Evolutionary conservation across 768 basidiomycete species (phyloP), one percentile per base, ranked within the genome.

Genomic region (Boletus subcaerulescens): DNA sequence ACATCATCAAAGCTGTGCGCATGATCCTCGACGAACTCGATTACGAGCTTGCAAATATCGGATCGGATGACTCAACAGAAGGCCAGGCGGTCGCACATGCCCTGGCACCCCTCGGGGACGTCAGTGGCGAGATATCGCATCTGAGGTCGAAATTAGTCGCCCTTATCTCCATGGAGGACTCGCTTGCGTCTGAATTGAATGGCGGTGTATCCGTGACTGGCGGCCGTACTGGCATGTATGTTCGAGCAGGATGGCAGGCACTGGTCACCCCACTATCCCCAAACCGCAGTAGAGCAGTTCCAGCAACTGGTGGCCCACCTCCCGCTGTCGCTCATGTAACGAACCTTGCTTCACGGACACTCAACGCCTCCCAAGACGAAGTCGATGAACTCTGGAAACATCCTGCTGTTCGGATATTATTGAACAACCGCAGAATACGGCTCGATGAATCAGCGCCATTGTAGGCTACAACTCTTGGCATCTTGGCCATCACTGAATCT

Each of bases 401-500:
- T 62, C 81, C 81, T n/a, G 77, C 78, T 1, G 84, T 91, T 32
- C 78, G 77, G 61, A 71, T 77, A 53, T 73, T 90, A 24, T 40
- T 89, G 46, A 73, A 80, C 45, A 68, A 76, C 32, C 79, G 84
- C 49, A 84, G 81, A 64, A 73, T 91, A 57, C 77, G 80, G 52
- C 74, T 92, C 6, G 86, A 91, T 53, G 90, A 93, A 64, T 87
- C 85, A 12, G 87, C 86, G 4, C 73, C 83, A 26, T 91, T 87
- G 90, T 92, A 66, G 65, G 86, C 58, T 12, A 71, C 7, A 20
- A 1, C 40, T 45, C 35, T 41, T 26, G 12, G 10, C 36, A 5
- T 22, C 29, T n/a, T 14, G 11, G 4, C 53, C 38, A 55, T 29
- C 35, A 38, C 55, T 61, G 24, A 59, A 29, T 40, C 38, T 33